Evolutionary conservation across 306 rosid genomes (phyloP).

Genomic region (Myrica gale): DNA sequence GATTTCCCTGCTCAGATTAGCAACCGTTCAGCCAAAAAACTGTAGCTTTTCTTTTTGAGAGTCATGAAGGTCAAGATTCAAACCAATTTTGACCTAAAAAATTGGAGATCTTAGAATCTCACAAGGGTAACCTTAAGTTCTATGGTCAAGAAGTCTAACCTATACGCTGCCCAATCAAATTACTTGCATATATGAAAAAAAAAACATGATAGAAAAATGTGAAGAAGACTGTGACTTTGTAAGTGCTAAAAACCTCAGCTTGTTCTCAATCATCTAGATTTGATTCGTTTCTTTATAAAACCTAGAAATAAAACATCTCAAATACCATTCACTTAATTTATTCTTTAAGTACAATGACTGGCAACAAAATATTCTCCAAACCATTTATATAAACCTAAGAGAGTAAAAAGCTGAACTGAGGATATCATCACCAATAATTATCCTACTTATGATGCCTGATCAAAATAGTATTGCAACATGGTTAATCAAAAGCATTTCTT

Average conservation of each 20-base stretch:
- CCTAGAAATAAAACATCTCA: not conserved
- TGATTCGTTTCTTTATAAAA: not conserved
- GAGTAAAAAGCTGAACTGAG: slow-evolving; percentile 39
- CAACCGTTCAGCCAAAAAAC: not conserved
- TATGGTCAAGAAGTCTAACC: not conserved
- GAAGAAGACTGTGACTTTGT: not conserved
- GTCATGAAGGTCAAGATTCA: not conserved
- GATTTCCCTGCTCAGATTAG: not conserved
- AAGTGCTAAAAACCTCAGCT: not conserved
- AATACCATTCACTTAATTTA: not conserved
- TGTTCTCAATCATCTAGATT: not conserved
- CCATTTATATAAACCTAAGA: slow-evolving; percentile 28
- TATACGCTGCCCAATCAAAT: not conserved
- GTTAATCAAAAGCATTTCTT: slow-evolving; percentile 95
- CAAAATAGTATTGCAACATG: slow-evolving; percentile 63
- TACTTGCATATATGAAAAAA: not conserved
- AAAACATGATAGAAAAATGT: not conserved
- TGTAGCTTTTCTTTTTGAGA: not conserved
- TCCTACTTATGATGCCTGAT: slow-evolving; percentile 53
- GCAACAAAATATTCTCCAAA: not conserved
- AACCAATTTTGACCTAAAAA: not conserved
- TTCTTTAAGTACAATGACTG: not conserved
- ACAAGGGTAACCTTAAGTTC: not conserved
- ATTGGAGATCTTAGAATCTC: not conserved
- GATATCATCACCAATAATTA: slow-evolving; percentile 26